Conservation (phyloP, 768 basidiomycete species). For the Lentinula guzmanii region DNA sequence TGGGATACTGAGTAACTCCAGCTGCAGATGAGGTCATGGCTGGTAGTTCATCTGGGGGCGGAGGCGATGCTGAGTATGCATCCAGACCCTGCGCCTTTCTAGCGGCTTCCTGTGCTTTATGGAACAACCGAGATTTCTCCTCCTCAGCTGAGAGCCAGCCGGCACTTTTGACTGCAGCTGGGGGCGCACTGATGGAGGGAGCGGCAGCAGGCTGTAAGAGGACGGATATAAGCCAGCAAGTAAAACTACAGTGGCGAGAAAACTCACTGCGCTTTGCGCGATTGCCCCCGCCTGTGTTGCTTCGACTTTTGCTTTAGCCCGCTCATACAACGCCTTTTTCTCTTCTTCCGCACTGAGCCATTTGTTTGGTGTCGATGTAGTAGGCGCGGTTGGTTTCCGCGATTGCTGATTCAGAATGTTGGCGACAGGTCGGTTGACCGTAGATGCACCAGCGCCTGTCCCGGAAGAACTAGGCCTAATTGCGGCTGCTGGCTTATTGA, state of each 20-base stretch:
- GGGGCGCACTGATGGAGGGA: conserved; percentile 11
- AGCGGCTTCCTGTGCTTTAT: conserved; percentile 63
- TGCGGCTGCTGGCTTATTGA: neutral
- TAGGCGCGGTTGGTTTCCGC: neutral
- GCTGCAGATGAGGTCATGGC: conserved; percentile 15
- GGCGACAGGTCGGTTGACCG: neutral
- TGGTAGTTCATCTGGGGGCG: conserved; percentile 13
- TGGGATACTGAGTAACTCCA: conserved; percentile 41
- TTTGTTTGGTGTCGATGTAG: neutral
- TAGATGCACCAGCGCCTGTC: neutral
- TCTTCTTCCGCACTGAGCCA: conserved; percentile 63
- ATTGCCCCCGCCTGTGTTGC: conserved; percentile 41
- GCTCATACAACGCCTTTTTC: conserved; percentile 59
- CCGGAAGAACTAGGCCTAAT: conserved; percentile 1
- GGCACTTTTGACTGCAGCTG: neutral
- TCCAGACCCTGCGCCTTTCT: conserved; percentile 44
- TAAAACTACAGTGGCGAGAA: neutral
- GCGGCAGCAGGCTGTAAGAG: conserved; percentile 18
- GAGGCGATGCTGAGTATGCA: conserved; percentile 15
- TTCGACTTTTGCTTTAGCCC: conserved; percentile 56
- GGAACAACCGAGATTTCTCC: conserved; percentile 69
- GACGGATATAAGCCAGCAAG: neutral
- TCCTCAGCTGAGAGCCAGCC: conserved; percentile 45
- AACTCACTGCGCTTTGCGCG: neutral
- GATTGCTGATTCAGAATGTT: neutral